Percentiles rank a stretch among this genome's conserved stretches.
These are phyloP conservation scores for Pseudogymnoascus destructans DNA, from an alignment of 2,329 filamentous ascomycete genomes.

Conservation along the genomic window DNA sequence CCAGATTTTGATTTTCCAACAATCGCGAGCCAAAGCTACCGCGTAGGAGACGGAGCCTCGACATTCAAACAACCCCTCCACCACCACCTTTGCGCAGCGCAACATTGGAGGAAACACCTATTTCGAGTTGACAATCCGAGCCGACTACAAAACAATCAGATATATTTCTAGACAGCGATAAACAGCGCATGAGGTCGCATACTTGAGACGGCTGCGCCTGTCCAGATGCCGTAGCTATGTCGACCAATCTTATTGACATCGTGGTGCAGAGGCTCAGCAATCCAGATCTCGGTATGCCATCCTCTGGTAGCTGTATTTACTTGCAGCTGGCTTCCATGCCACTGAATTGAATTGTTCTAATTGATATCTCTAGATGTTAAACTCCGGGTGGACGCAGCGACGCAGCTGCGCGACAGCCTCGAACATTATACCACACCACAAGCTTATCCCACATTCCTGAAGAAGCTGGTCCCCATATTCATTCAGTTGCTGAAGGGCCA, in stretches of 20 bases:
- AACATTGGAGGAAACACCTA: slow-evolving; percentile 3
- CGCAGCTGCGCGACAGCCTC: slow-evolving; percentile 78
- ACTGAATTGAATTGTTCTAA: slow-evolving; percentile 14
- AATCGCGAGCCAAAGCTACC: slow-evolving; percentile 8
- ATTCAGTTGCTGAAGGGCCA: slow-evolving; percentile 71
- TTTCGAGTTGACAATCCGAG: neutral
- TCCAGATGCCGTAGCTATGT: slow-evolving; percentile 24
- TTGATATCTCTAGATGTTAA: slow-evolving; percentile 51
- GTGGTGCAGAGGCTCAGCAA: slow-evolving; percentile 50
- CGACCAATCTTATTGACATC: slow-evolving; percentile 47
- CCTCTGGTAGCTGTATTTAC: neutral
- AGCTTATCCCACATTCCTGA: slow-evolving; percentile 69
- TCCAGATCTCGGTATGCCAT: slow-evolving; percentile 21
- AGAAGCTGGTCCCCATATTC: slow-evolving; percentile 82
- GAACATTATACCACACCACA: slow-evolving; percentile 72
- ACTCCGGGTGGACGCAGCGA: slow-evolving; percentile 68
- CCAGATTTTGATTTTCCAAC: slow-evolving; percentile 8
- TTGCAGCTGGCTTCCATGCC: neutral
- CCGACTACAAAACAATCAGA: neutral
- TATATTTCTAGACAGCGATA: neutral
- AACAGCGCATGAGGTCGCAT: slow-evolving; percentile 7
- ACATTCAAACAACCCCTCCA: slow-evolving; percentile 7
- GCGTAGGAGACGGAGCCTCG: slow-evolving; percentile 6
- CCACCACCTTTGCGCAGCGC: slow-evolving; percentile 1
- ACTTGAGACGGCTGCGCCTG: slow-evolving; percentile 6